These are phyloP conservation scores for Euryodendron excelsum DNA, from an alignment of 148 eudicot genomes.

Conservation along the genomic window DNA sequence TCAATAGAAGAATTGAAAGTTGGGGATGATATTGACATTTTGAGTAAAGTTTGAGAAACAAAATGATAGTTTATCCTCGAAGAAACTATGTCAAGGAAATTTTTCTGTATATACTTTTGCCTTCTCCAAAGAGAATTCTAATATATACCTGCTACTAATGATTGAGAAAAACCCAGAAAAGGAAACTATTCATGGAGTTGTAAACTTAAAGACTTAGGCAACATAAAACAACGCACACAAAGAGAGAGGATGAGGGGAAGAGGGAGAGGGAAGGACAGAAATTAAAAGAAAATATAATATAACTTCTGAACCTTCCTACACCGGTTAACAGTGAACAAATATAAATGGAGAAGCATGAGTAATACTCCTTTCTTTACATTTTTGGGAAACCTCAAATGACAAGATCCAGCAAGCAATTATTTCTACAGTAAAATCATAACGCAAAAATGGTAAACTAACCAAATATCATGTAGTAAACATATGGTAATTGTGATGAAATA, in stretches of 20 bases:
- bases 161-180: background rate
- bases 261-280: too few species aligned
- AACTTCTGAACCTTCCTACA: background rate
- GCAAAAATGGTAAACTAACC: too few species aligned
- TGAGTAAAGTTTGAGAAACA: too few species aligned
- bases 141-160: background rate
- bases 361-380: background rate
- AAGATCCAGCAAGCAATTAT: background rate
- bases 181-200: background rate
- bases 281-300: too few species aligned
- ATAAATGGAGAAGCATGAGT: background rate
- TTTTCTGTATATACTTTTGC: background rate
- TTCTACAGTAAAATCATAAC: background rate
- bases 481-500: too few species aligned
- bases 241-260: too few species aligned
- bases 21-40: too few species aligned
- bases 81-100: background rate
- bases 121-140: background rate
- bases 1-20: too few species aligned
- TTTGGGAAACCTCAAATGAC: background rate
- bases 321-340: background rate
- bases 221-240: too few species aligned
- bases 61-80: too few species aligned
- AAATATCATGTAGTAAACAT: too few species aligned
- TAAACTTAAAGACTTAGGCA: background rate